Conservation (phyloP, 2,329 filamentous ascomycete genomes). For the Microdochium paspali region DNA sequence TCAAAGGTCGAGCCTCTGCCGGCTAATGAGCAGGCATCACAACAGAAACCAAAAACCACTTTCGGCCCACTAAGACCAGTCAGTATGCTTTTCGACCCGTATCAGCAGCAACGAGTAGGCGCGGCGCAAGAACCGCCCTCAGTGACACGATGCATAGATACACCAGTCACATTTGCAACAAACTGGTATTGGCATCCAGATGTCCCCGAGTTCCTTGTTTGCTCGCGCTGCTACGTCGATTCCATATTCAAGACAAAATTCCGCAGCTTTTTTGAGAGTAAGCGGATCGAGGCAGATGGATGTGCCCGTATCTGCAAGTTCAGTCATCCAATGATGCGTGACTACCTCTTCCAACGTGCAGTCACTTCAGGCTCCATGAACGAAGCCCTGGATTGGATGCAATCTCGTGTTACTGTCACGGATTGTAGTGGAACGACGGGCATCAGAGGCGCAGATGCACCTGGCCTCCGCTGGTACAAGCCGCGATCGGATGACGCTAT, state of each 20-base stretch:
- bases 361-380: slow-evolving; percentile 13
- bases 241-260: slow-evolving; percentile 22
- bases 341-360: slow-evolving; percentile 23
- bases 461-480: slow-evolving; percentile 10
- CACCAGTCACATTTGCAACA: slow-evolving; percentile 15
- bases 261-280: slow-evolving; percentile 15
- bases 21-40: background rate
- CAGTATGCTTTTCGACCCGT: background rate
- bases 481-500: slow-evolving; percentile 5
- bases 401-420: slow-evolving; percentile 5
- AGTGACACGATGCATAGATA: slow-evolving; percentile 18
- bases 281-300: slow-evolving; percentile 10
- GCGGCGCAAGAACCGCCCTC: slow-evolving; percentile 3
- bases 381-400: slow-evolving; percentile 18
- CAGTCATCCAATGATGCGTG: slow-evolving; percentile 21
- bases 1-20: background rate
- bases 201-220: slow-evolving; percentile 24
- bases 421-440: slow-evolving; percentile 11
- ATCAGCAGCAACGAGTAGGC: background rate
- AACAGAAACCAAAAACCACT: background rate
- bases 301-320: slow-evolving; percentile 17
- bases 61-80: background rate
- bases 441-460: slow-evolving; percentile 5
- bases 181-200: slow-evolving; percentile 26
- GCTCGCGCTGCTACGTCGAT: slow-evolving; percentile 29